Evolutionary conservation across 2,329 filamentous ascomycete genomes (phyloP), one percentile per base, ranked within the genome.

Genomic region (Epichloe hybrida): DNA sequence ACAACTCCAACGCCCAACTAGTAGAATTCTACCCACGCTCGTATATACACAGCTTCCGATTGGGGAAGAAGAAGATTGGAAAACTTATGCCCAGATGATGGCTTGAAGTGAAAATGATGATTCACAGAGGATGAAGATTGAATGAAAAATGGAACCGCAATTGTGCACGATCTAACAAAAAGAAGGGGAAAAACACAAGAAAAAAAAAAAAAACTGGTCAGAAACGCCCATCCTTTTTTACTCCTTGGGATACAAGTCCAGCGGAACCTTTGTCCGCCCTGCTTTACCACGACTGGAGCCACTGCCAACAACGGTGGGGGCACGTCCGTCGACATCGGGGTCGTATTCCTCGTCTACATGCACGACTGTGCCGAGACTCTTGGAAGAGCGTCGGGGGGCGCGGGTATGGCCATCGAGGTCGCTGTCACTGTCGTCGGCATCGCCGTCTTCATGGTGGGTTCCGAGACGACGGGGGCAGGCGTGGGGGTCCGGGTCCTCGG

Each of bases 241-340:
- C 54, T 68, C 66, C 55, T 68, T 68, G 20, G 65, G 66, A 34
- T 57, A 63, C 20, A 68, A 46, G 40, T 66, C 64, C 2, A 55
- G 46, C 0, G 60, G 54, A 1, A 58, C 50, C 55, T 61, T 61
- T 35, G 54, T 51, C 45, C 56, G 52, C 9, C 59, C 53, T 15
- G 47, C n/a, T 37, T 46, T 50, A 17, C 55, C 56, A n/a, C 56
- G 55, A 41, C 62, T 68, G n/a, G 67, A 67, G 51, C 65, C 63
- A 54, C 66, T 69, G 40, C 66, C 66, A 46, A 64, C 59, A 31
- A 70, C 58, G 6, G 68, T 69, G 11, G 61, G 63, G 15, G 66
- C 64, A 38, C 70, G 66, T 15, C 68, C 68, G 50, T 72, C 69
- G 3, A 63, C 49, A 15, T 67, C 64, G 3, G 69, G 68, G 39